Evolutionary conservation across 2,329 filamentous ascomycete genomes (phyloP).

Genomic region (Penicillium sp.): DNA sequence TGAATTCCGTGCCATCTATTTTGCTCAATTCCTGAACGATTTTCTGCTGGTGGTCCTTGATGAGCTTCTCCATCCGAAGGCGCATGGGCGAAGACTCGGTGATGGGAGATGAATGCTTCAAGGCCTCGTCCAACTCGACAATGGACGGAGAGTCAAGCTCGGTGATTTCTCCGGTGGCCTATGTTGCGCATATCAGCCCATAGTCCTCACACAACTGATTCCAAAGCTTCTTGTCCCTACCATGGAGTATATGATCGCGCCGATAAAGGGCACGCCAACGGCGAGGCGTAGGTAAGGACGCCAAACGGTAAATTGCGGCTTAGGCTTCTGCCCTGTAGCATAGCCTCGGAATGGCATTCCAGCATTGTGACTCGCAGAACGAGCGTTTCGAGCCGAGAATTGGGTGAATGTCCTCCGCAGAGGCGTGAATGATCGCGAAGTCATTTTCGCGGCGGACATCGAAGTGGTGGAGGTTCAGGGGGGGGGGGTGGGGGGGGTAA

Average conservation of each 20-base stretch:
- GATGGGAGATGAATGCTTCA: slow-evolving; percentile 76
- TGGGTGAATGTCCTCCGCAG: slow-evolving; percentile 35
- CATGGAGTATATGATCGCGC: slow-evolving; percentile 53
- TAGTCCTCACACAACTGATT: background rate
- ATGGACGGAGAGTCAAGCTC: slow-evolving; percentile 60
- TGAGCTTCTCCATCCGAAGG: slow-evolving; percentile 93
- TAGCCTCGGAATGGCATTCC: slow-evolving; percentile 27
- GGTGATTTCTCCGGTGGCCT: slow-evolving; percentile 40
- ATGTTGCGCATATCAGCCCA: background rate
- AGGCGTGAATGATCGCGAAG: slow-evolving; percentile 34
- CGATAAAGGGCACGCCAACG: slow-evolving; percentile 51
- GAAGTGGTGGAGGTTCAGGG: background rate
- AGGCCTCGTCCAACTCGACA: slow-evolving; percentile 78
- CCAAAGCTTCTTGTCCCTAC: slow-evolving; percentile 29
- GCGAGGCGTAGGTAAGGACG: slow-evolving; percentile 50
- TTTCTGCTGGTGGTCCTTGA: slow-evolving; percentile 85
- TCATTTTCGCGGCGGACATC: slow-evolving; percentile 27
- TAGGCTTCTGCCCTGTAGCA: slow-evolving; percentile 24
- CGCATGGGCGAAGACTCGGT: slow-evolving; percentile 87
- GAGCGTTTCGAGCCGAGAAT: slow-evolving; percentile 23
- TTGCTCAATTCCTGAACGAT: slow-evolving; percentile 82
- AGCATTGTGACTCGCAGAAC: slow-evolving; percentile 17
- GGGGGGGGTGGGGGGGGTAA: background rate
- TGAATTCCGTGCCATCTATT: slow-evolving; percentile 81
- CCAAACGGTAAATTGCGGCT: slow-evolving; percentile 40